Percentiles rank a stretch among this genome's conserved stretches.
phyloP scores from a whole-genome alignment of 768 basidiomycete species.

The Lactarius quietus region DNA sequence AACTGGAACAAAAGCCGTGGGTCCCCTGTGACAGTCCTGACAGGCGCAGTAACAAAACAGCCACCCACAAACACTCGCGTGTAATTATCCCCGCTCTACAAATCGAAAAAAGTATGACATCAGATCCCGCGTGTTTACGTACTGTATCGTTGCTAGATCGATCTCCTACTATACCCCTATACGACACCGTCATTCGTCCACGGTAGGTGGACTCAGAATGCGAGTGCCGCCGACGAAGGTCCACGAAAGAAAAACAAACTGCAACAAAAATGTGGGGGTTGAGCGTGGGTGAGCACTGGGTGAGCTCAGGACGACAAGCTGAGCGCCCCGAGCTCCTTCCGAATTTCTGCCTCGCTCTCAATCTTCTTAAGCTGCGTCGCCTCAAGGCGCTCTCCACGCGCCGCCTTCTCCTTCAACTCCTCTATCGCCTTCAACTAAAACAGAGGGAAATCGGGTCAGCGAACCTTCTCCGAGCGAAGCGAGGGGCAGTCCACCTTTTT shows the following conservation, averaged over 20 bases:
- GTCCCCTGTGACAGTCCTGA: too few relatives aligned
- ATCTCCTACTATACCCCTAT: not conserved
- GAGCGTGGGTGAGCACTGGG: not conserved
- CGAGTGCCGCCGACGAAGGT: not conserved
- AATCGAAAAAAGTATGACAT: not conserved
- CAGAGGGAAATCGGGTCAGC: not conserved
- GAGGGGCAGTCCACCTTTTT: too few relatives aligned
- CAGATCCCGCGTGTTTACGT: not conserved
- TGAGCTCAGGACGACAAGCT: not conserved
- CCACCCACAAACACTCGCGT: not conserved
- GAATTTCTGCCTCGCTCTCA: slow-evolving; percentile 82
- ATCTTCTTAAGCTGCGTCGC: slow-evolving; percentile 97
- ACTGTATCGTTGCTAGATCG: not conserved
- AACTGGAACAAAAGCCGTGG: too few relatives aligned
- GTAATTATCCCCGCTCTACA: not conserved
- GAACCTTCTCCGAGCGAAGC: not conserved
- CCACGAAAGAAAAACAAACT: not conserved
- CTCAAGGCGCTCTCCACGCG: slow-evolving; percentile 85
- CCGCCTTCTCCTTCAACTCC: slow-evolving; percentile 90
- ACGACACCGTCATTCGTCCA: not conserved
- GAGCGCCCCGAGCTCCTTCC: slow-evolving; percentile 63
- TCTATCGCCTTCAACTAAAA: slow-evolving; percentile 96
- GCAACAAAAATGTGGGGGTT: not conserved
- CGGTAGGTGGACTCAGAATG: not conserved
- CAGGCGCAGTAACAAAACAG: not conserved